Base-by-base conservation (phyloP, 352 stramenopile genomes). In the Globisporangium cylindrosporum region DNA sequence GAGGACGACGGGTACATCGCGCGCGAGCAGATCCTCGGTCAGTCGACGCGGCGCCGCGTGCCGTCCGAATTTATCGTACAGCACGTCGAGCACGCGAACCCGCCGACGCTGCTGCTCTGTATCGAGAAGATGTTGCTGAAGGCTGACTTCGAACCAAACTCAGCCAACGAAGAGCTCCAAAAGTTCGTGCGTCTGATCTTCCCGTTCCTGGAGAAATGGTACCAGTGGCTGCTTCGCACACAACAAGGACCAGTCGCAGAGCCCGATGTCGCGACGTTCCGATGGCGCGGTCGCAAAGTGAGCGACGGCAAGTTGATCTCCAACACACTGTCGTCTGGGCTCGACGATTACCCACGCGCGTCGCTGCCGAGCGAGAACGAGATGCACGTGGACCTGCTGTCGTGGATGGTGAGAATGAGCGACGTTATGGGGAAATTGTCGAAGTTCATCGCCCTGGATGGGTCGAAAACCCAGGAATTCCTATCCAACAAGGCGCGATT, bases 281-380 rank as follows among this genome's bases (percentile, higher is more conserved):
- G 87, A 24, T 98, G 92, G 92, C 85, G 88, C n/a, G 92, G 92
- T 0, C 80, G 90, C 8, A 73, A 80, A 29, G 25, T 69, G 0
- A 76, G 90, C 41, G 82, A 93, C 68, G 83, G 85, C 48, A 93
- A 92, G 51, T 75, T 97, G 34, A 91, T 97, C 59, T 72, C 93
- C 4, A 96, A 97, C 72, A 98, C 91, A n/a, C 72, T 98, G 1
- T 90, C 92, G 1, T 98, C 91, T 0, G 95, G 95, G 0, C 68
- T 98, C 8, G 95, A 98, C 58, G 95, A 98, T 74, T 98, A 97
- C 68, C 95, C 95, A 2, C 79, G 88, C 59, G 87, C 88, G 1
- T 94, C 81, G n/a, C 70, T 73, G 54, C 82, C 89, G 3, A 88
- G 77, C 29, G 63, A 87, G 9, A 73, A 87, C 34, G 93, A 98